phyloP scores from a whole-genome alignment of 176 grass and related monocot genomes.

The Themeda triandra region DNA sequence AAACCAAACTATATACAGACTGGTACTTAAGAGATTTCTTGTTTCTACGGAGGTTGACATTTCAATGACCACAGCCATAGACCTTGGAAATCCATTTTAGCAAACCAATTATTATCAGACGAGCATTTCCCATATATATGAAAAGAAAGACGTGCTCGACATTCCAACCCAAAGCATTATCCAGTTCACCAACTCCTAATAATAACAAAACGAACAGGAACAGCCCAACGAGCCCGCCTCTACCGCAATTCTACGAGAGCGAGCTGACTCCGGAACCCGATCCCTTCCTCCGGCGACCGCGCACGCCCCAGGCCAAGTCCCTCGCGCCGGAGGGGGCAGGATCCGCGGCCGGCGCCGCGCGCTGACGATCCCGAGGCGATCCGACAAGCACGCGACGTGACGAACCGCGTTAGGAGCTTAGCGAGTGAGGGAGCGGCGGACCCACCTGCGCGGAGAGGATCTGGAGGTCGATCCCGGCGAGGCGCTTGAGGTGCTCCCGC shows the following conservation, averaged over 20 bases:
- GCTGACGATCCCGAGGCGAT: no score
- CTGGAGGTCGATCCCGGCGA: slow-evolving; percentile 75
- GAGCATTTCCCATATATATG: not conserved
- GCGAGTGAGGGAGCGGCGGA: not conserved
- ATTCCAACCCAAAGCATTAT: not conserved
- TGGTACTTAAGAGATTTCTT: not conserved
- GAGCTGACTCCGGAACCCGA: not conserved
- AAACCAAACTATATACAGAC: not conserved
- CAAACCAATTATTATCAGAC: not conserved
- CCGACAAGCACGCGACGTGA: not conserved
- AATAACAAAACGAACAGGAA: not conserved
- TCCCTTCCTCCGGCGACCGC: not conserved
- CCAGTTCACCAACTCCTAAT: no score
- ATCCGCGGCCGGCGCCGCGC: not conserved
- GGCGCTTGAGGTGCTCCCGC: slow-evolving; percentile 84
- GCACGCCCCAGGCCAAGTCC: not conserved
- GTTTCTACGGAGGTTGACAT: not conserved
- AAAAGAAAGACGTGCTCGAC: not conserved
- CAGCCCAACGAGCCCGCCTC: not conserved
- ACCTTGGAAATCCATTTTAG: not conserved
- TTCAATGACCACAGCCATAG: not conserved
- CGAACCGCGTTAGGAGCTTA: no score
- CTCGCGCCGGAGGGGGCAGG: not conserved
- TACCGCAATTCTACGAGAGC: not conserved
- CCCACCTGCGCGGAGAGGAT: slow-evolving; percentile 90